Conservation (phyloP, 1,139 yeast genomes). For the Taphrina betulina region DNA sequence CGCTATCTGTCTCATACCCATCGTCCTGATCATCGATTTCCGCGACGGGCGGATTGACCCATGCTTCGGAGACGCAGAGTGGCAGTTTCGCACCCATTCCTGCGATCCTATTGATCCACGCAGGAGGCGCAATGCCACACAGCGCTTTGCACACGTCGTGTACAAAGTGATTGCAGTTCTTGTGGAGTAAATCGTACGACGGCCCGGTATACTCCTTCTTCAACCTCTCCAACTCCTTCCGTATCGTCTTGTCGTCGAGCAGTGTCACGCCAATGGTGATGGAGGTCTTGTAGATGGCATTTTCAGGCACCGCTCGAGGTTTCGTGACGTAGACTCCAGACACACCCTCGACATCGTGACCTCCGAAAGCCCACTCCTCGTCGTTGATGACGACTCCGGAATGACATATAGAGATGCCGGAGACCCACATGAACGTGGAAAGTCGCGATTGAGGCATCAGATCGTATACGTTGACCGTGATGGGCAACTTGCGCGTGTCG, state of each 20-base stretch:
- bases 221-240: constrained; percentile 9
- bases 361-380: constrained; percentile 30
- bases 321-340: constrained; percentile 26
- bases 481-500: constrained; percentile 11
- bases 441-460: constrained; percentile 22
- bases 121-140: constrained; percentile 27
- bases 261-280: constrained; percentile 17
- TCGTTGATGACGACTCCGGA: constrained; percentile 23
- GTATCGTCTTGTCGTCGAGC: constrained; percentile 5
- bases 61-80: constrained; percentile 23
- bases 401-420: constrained; percentile 23
- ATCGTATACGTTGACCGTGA: constrained; percentile 27
- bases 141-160: constrained; percentile 20
- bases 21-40: constrained; percentile 2
- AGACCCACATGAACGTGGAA: constrained; percentile 20
- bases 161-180: constrained; percentile 32
- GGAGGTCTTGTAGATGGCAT: constrained; percentile 11
- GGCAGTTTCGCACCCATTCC: constrained; percentile 30
- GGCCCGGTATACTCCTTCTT: constrained; percentile 22
- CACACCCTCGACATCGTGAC: constrained; percentile 30
- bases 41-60: constrained; percentile 31
- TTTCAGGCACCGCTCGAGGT: constrained; percentile 24
- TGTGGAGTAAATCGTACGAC: constrained; percentile 14
- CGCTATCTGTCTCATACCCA: constrained; percentile 6
- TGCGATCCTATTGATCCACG: constrained; percentile 35